Percentiles rank a stretch among this genome's conserved stretches.
Conservation (phyloP, 2,329 filamentous ascomycete genomes). For the Diaporthe citriasiana region DNA sequence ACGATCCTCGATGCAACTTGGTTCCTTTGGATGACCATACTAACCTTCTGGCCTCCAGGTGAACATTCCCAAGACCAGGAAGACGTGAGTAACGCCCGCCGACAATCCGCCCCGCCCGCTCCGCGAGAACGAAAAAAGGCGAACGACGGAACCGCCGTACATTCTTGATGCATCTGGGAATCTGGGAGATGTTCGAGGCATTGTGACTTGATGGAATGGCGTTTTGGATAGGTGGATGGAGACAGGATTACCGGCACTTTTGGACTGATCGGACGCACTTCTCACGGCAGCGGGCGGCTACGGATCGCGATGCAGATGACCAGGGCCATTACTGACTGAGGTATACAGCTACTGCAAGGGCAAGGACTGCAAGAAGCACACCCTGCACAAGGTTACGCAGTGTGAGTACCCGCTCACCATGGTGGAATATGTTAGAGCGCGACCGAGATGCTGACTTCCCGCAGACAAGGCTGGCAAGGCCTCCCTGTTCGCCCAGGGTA, state of each 20-base stretch:
- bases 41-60: conserved; percentile 68
- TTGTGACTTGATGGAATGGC: background rate
- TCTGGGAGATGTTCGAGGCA: background rate
- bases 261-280: conserved; percentile 61
- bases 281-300: conserved; percentile 31
- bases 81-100: conserved; percentile 82
- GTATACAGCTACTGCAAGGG: conserved; percentile 79
- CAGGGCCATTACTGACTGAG: conserved; percentile 35
- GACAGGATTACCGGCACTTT: too few species aligned
- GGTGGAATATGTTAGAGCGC: background rate
- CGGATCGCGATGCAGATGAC: background rate
- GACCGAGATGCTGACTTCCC: conserved; percentile 27
- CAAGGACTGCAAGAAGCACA: conserved; percentile 85
- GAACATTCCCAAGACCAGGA: conserved; percentile 98
- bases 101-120: conserved; percentile 88
- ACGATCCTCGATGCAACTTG: background rate
- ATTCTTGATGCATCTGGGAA: background rate
- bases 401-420: conserved; percentile 51
- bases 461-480: conserved; percentile 74
- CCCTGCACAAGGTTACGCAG: conserved; percentile 85
- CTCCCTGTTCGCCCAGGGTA: conserved; percentile 79
- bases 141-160: conserved; percentile 16
- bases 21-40: background rate
- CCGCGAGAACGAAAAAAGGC: conserved; percentile 73
- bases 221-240: conserved; percentile 1